phyloP scores from a whole-genome alignment of 768 basidiomycete genomes.

The Suillus americanus region DNA sequence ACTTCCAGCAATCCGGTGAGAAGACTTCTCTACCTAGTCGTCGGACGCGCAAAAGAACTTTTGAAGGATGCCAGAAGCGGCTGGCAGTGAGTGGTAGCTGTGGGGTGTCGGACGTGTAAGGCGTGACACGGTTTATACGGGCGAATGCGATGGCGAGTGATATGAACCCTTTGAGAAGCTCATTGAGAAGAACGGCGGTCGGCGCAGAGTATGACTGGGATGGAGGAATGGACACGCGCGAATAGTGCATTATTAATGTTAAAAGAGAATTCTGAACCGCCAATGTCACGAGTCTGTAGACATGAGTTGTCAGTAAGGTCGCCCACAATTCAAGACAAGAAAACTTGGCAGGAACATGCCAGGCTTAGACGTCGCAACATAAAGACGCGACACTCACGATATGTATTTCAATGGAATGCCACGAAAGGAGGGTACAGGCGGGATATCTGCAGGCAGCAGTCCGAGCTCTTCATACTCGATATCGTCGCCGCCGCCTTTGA shows the following conservation, averaged over 20 bases:
- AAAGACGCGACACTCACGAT: constrained; percentile 50
- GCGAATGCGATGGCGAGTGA: constrained; percentile 83
- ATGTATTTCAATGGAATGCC: constrained; percentile 80
- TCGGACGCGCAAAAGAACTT: constrained; percentile 47
- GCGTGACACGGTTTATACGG: constrained; percentile 44
- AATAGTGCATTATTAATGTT: constrained; percentile 96
- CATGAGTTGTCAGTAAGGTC: constrained; percentile 7
- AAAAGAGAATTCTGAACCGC: constrained; percentile 90
- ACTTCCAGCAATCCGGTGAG: constrained; percentile 93
- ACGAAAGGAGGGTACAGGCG: constrained; percentile 53
- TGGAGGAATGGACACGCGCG: constrained; percentile 77
- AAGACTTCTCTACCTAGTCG: constrained; percentile 70
- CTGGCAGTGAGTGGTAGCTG: constrained; percentile 31
- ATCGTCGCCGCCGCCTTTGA: constrained; percentile 36
- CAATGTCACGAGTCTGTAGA: constrained; percentile 70
- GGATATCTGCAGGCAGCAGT: constrained; percentile 31
- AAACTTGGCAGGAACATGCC: neutral
- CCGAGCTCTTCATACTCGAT: constrained; percentile 47
- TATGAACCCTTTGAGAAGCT: constrained; percentile 88
- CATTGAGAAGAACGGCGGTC: constrained; percentile 90
- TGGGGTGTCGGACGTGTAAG: constrained; percentile 28
- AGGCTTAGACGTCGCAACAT: neutral
- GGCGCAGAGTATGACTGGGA: constrained; percentile 88
- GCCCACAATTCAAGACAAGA: neutral
- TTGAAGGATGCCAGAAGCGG: constrained; percentile 37